Evolutionary conservation across 176 grass and related monocot species (phyloP), one percentile per base, ranked within the genome.

Genomic region (Phoenix roebelenii): DNA sequence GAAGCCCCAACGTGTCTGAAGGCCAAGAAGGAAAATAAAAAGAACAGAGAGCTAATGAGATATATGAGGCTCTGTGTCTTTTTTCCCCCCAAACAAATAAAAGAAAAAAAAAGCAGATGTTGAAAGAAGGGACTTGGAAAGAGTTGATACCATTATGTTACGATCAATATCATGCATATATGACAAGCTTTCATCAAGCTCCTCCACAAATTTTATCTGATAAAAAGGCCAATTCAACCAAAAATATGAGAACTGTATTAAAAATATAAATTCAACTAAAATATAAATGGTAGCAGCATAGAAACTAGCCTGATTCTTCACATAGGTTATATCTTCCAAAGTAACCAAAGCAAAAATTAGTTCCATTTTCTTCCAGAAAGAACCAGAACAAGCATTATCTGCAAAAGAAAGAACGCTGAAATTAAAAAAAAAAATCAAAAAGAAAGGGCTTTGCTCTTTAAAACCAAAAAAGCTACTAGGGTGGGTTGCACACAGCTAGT

Each of bases 341-440:
- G 66, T 74, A 67, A 77, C 54, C 54, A 74, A 80, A 67, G 79
- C 76, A 68, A 95, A 82, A 70, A 78, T 67, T 17, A 79, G 76
- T 78, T 95, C 90, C 85, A 95, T 89, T 72, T 83, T 89, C 76
- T 89, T 89, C 90, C 90, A 95, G 66, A 95, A 95, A 61, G 82
- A 57, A 1, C 85, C 72, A 28, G 70, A 80, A 64, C 80, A 83
- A 61, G 82, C 90, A 76, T 58, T 30, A 83, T 68, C 90, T 95
- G 73, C 72, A 60, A 74, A 69, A 60, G 74, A 57, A 5, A 44
- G 35, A 44, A 57, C 30, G 25, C 44, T 53, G 6, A 56, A 57
- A 84, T 55, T 55, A 39, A 55, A 24, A 51, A 10, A 35, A 35
- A 35, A 5, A 7, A 44, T 12, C 1, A 44, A 14, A 44, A 44